Conservation (phyloP, 371 early-diverging fungal genomes). For the Mortierella sp. region DNA sequence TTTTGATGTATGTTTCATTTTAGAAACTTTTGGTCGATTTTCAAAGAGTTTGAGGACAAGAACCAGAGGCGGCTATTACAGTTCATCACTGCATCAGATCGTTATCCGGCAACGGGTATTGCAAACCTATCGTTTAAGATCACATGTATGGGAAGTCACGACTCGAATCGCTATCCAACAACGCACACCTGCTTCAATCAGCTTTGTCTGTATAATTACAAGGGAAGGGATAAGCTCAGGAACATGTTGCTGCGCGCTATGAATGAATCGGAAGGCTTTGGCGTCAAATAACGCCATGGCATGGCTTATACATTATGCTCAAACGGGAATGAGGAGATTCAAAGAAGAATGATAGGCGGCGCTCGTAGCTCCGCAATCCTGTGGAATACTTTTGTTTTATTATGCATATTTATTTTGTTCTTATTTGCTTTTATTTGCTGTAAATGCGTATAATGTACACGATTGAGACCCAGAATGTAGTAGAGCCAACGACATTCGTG, state of each 20-base stretch:
- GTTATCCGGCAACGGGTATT: constrained; percentile 94
- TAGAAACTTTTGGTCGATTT: constrained; percentile 91
- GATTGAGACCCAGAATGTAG: not conserved
- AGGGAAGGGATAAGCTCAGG: constrained; percentile 81
- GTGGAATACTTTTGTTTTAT: not conserved
- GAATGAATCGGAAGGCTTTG: constrained; percentile 92
- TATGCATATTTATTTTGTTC: not conserved
- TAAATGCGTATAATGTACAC: constrained; percentile 8
- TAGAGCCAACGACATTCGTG: constrained; percentile 5
- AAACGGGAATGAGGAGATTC: not conserved
- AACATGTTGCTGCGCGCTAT: constrained; percentile 89
- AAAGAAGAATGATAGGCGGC: not conserved
- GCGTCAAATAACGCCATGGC: constrained; percentile 63
- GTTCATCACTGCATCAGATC: constrained; percentile 98
- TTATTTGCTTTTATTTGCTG: not conserved
- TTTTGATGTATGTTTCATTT: constrained; percentile 24
- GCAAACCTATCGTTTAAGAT: constrained; percentile 84
- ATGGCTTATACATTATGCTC: not conserved
- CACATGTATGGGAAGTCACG: constrained; percentile 78
- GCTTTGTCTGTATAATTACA: constrained; percentile 85
- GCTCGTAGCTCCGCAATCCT: not conserved
- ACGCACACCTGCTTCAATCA: constrained; percentile 99
- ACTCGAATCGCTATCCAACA: constrained; percentile 85
- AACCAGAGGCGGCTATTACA: constrained; percentile 87
- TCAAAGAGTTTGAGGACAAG: constrained; percentile 74